Base-by-base conservation (phyloP, 2,329 filamentous ascomycete species). In the Ophiostoma sp. region DNA sequence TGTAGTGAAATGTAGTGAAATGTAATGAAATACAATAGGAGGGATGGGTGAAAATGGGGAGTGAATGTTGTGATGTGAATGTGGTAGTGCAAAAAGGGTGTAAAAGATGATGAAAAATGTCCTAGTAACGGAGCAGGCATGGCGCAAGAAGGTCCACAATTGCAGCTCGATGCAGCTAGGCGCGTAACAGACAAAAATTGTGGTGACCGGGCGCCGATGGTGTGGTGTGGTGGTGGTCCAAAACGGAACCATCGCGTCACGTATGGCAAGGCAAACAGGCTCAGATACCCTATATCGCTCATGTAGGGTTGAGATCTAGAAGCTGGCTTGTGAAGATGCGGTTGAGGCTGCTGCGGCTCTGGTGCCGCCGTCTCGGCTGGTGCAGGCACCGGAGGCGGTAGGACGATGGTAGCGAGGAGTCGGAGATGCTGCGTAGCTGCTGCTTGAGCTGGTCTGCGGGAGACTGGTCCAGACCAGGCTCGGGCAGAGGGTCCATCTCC, bases 341-440 rank as follows among this genome's bases (percentile, higher is more conserved):
- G 68, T 75, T 76, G 66, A 76, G 71, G 60, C 74, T 75, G 70
- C 75, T 76, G 67, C 75, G 74, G 71, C 75, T 76, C 48, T 75
- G 74, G 68, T 76, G 75, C 3, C 75, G 74, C 23, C 74, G 71
- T n/a, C 73, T 66, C 1, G 75, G 74, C 41, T 76, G 75, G 54
- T 75, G 74, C 17, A 76, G 71, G 57, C 75, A 76, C 33, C 72
- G 72, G n/a, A 75, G 73, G 6, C 75, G 74, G 68, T 76, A 75
- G 68, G 73, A 68, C 52, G 75, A 75, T 17, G 74, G 74, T 13
- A 74, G 73, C 67, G 74, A 75, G 48, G 74, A 74, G 54, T 76
- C 75, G 17, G 75, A 76, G 31, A 76, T 76, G 71, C 75, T 75
- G n/a, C 74, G 74, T 67, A 76, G 54, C 68, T 76, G 75, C 65